A percentile compares a stretch with the other conserved stretches of the same genome.
These are phyloP conservation scores for Magnolia kwangsiensis DNA, from an alignment of 164 flowering plant genomes.

Conservation along the genomic window DNA sequence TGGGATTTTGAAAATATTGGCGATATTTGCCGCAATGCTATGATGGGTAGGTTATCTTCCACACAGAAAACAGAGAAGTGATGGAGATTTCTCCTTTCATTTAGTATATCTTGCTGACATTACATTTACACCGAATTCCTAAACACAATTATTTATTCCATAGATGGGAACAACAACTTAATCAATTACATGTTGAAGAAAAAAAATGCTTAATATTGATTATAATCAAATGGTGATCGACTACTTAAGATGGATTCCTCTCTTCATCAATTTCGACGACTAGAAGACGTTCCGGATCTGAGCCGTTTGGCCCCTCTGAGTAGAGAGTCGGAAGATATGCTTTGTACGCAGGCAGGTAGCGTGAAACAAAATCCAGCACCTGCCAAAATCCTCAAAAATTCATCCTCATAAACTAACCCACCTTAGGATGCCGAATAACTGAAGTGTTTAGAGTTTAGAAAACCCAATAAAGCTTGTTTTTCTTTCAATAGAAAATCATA, in stretches of 20 bases:
- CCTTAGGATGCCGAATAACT: not conserved
- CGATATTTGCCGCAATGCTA: too few relatives aligned
- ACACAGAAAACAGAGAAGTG: not conserved
- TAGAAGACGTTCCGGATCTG: conserved; percentile 46
- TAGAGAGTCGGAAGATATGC: conserved; percentile 93
- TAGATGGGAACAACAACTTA: too few relatives aligned
- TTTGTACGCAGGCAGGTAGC: conserved; percentile 91
- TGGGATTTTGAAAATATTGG: too few relatives aligned
- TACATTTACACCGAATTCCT: not conserved
- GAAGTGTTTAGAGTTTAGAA: not conserved
- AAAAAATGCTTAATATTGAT: not conserved
- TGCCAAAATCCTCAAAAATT: conserved; percentile 21
- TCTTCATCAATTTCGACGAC: conserved; percentile 30
- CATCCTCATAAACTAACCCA: not conserved
- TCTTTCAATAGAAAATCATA: not conserved
- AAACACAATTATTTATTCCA: not conserved
- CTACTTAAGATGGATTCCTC: conserved; percentile 28
- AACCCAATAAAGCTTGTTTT: not conserved
- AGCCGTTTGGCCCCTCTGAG: conserved; percentile 85
- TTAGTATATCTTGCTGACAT: not conserved
- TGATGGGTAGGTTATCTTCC: not conserved
- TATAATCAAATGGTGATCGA: not conserved
- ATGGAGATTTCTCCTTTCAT: not conserved
- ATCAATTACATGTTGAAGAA: not conserved
- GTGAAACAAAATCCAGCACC: conserved; percentile 92